Conservation (phyloP, 2,329 filamentous ascomycete species). For the Nemania diffusa region DNA sequence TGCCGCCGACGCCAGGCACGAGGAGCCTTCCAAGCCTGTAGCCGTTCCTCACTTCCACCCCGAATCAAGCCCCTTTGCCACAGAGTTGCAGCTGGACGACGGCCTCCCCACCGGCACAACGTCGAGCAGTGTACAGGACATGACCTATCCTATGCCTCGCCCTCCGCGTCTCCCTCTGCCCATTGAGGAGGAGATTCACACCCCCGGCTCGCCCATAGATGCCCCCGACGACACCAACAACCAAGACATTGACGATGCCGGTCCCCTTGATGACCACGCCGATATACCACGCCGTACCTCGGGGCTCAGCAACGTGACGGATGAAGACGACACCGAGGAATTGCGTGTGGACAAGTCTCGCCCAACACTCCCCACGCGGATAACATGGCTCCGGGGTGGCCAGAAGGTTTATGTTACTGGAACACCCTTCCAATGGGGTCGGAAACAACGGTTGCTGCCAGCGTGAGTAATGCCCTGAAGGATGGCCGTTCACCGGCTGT, state of each 20-base stretch:
- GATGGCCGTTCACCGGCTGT: slow-evolving; percentile 33
- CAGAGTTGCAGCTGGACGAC: slow-evolving; percentile 52
- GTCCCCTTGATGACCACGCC: slow-evolving; percentile 60
- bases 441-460: slow-evolving; percentile 86
- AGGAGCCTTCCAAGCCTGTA: slow-evolving; percentile 66
- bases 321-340: slow-evolving; percentile 83
- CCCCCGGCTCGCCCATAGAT: slow-evolving; percentile 89
- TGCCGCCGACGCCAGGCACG: slow-evolving; percentile 47
- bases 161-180: slow-evolving; percentile 91
- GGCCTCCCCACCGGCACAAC: slow-evolving; percentile 58
- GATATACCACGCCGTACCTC: slow-evolving; percentile 66
- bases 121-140: slow-evolving; percentile 69
- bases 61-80: slow-evolving; percentile 46
- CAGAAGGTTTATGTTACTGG: slow-evolving; percentile 97
- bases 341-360: slow-evolving; percentile 78
- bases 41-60: slow-evolving; percentile 60
- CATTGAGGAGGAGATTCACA: slow-evolving; percentile 90
- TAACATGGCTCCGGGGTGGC: slow-evolving; percentile 86
- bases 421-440: slow-evolving; percentile 97
- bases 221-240: slow-evolving; percentile 70
- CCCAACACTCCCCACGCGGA: slow-evolving; percentile 81
- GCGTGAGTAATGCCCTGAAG: slow-evolving; percentile 70
- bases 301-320: slow-evolving; percentile 70
- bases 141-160: slow-evolving; percentile 70
- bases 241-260: slow-evolving; percentile 62